Conservation (phyloP, 495 filamentous ascomycete species). For the Penicillium dipodomyicola region DNA sequence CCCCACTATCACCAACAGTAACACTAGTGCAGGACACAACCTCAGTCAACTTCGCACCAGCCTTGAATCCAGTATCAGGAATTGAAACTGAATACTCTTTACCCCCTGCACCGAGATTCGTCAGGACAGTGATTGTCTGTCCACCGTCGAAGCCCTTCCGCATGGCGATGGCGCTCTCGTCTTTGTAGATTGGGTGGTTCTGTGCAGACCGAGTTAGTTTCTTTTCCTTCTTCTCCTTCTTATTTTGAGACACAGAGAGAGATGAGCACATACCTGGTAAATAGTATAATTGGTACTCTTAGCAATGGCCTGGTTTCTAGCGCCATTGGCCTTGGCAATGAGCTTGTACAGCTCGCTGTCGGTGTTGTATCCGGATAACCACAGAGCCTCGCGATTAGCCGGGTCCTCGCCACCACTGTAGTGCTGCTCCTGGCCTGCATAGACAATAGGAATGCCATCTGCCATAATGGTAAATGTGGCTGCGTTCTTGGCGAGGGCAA, state of each 20-base stretch:
- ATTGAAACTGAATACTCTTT: conserved; percentile 48
- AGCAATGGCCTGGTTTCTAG: conserved; percentile 56
- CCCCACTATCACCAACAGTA: conserved; percentile 35
- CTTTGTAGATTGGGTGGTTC: conserved; percentile 55
- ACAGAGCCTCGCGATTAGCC: conserved; percentile 71
- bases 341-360: conserved; percentile 60
- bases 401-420: conserved; percentile 63
- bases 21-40: conserved; percentile 42
- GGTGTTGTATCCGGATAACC: conserved; percentile 65
- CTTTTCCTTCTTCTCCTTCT: not conserved
- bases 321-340: conserved; percentile 57
- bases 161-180: conserved; percentile 57
- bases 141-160: conserved; percentile 57
- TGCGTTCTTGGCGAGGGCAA: conserved; percentile 61
- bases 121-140: conserved; percentile 59
- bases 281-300: conserved; percentile 46
- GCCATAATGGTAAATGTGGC: conserved; percentile 69
- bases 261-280: conserved; percentile 35
- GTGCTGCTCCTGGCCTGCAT: conserved; percentile 74
- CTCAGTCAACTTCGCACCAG: conserved; percentile 41
- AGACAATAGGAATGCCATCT: conserved; percentile 66
- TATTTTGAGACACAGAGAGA: not conserved
- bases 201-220: conserved; percentile 17
- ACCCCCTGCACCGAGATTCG: conserved; percentile 54
- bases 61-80: conserved; percentile 35